Conservation (phyloP, 2,329 filamentous ascomycete species). For the Bipolaris zeicola region DNA sequence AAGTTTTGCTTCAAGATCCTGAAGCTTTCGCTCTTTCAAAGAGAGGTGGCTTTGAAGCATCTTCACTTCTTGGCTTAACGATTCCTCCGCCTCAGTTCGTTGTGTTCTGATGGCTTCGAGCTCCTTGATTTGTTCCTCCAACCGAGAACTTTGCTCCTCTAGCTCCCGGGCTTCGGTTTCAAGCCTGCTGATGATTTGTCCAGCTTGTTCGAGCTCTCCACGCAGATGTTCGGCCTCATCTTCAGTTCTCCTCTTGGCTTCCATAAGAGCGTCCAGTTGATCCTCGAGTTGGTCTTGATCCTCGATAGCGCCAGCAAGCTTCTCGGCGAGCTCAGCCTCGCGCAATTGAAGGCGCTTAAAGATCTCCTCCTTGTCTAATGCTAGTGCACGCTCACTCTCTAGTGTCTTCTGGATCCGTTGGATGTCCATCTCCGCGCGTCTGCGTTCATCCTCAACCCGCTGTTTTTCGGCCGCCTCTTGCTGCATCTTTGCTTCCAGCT, state of each 20-base stretch:
- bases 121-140: constrained; percentile 74
- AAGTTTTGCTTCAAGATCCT: constrained; percentile 83
- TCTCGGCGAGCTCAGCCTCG: constrained; percentile 91
- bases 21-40: constrained; percentile 86
- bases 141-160: constrained; percentile 66
- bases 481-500: constrained; percentile 82
- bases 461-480: constrained; percentile 75
- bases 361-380: constrained; percentile 97
- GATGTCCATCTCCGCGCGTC: constrained; percentile 85
- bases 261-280: constrained; percentile 85
- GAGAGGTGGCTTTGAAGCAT: constrained; percentile 89
- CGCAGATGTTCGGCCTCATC: constrained; percentile 80
- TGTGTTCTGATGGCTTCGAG: constrained; percentile 73
- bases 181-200: constrained; percentile 79
- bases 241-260: constrained; percentile 86
- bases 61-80: constrained; percentile 80
- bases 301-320: constrained; percentile 86
- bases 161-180: constrained; percentile 85
- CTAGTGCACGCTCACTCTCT: constrained; percentile 93
- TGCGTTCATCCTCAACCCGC: constrained; percentile 86
- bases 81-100: constrained; percentile 75
- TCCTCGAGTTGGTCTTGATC: constrained; percentile 95
- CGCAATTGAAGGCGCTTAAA: constrained; percentile 93
- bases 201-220: constrained; percentile 87
- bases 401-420: constrained; percentile 89